Percentiles rank a stretch among this genome's conserved stretches.
Evolutionary conservation across 129 eudicot genomes (phyloP).

Genomic region (Kitagawia praeruptora): DNA sequence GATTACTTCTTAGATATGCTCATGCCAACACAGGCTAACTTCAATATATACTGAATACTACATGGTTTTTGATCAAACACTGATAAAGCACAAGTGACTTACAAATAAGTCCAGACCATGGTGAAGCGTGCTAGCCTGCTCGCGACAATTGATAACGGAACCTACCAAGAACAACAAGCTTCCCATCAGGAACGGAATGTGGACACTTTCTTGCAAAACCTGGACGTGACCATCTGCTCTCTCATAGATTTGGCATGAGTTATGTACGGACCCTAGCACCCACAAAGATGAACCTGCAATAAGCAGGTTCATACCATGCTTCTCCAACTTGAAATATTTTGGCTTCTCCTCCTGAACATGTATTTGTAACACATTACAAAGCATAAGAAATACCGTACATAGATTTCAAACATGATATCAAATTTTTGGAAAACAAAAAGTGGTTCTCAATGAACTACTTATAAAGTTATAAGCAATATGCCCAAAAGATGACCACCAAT

Average conservation of each 20-base stretch:
- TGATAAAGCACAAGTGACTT: neutral
- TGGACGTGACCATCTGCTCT: constrained; percentile 65
- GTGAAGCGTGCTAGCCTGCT: constrained; percentile 28
- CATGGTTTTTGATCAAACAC: neutral
- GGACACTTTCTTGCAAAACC: constrained; percentile 64
- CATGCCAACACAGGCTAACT: neutral
- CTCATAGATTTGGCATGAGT: constrained; percentile 72
- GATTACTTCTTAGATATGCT: neutral
- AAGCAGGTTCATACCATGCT: constrained; percentile 46
- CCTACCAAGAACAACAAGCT: constrained; percentile 60
- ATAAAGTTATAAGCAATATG: neutral
- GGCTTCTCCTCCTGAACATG: constrained; percentile 53
- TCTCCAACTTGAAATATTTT: constrained; percentile 41
- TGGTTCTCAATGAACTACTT: neutral
- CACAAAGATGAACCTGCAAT: constrained; percentile 61
- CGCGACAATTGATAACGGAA: constrained; percentile 40
- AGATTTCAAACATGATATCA: too few species aligned
- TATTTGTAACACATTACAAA: neutral
- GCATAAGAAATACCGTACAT: neutral
- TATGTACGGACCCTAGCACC: constrained; percentile 75
- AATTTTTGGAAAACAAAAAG: neutral
- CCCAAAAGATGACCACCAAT: neutral
- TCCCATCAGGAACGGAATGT: constrained; percentile 65
- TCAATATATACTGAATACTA: neutral
- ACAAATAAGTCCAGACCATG: constrained; percentile 61